Conservation (phyloP, 306 rosid genomes). For the Fragaria nilgerrensis region DNA sequence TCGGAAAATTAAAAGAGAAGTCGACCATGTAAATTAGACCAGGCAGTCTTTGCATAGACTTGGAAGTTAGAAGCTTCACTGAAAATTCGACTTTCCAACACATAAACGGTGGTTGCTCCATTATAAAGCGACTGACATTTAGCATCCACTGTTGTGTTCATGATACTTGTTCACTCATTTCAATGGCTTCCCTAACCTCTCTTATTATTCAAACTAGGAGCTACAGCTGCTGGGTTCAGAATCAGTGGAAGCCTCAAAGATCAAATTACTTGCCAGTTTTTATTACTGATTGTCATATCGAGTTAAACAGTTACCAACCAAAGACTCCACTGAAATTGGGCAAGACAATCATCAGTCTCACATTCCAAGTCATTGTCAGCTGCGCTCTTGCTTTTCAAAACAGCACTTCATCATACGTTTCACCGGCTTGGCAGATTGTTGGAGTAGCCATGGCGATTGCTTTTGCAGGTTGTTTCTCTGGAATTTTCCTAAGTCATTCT, state of each 20-base stretch:
- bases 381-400: not conserved
- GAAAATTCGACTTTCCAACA: not conserved
- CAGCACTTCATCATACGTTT: not conserved
- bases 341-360: slow-evolving; percentile 1
- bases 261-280: not conserved
- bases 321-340: not conserved
- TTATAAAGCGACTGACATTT: not conserved
- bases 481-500: not conserved
- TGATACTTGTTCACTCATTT: not conserved
- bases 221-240: not conserved
- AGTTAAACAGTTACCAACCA: not conserved
- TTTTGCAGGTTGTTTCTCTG: slow-evolving; percentile 23
- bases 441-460: slow-evolving; percentile 21
- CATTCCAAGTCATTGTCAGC: not conserved
- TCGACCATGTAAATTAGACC: not conserved
- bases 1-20: not conserved
- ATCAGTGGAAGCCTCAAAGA: not conserved
- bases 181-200: not conserved
- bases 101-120: not conserved
- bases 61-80: not conserved
- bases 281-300: not conserved
- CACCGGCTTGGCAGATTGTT: not conserved
- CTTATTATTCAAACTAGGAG: not conserved
- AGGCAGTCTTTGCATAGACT: not conserved
- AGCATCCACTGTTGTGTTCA: not conserved